These are phyloP conservation scores for Cucumis sativus DNA, from an alignment of 306 rosid species.

Conservation along the genomic window DNA sequence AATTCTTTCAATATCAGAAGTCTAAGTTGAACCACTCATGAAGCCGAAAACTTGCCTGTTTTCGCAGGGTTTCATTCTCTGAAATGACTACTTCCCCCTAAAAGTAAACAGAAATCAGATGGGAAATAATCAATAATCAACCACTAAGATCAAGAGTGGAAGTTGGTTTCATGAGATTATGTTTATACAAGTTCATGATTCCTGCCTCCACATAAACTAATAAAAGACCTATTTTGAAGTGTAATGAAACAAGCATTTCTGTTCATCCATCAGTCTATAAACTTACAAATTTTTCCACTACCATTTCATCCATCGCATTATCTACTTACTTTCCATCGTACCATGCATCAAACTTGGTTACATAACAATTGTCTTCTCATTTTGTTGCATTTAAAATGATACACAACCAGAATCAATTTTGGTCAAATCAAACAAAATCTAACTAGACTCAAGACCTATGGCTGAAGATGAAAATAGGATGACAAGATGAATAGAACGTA, in stretches of 20 bases:
- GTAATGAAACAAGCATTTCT: neutral
- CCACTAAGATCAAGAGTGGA: neutral
- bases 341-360: neutral
- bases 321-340: neutral
- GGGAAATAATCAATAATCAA: neutral
- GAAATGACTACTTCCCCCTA: conserved; percentile 46
- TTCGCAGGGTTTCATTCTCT: conserved; percentile 44
- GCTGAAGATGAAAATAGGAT: neutral
- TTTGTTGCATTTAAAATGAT: neutral
- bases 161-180: neutral
- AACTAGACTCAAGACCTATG: neutral
- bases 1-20: neutral
- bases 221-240: neutral
- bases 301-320: neutral
- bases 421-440: neutral
- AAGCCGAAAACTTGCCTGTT: conserved; percentile 24
- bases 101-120: neutral
- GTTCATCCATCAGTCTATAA: neutral
- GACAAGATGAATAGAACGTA: neutral
- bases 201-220: neutral
- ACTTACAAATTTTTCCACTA: neutral
- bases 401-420: neutral
- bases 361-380: neutral
- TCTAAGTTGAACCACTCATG: neutral
- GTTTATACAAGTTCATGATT: neutral